Base-by-base conservation (phyloP, 202 grass and related monocot species). In the Panicum hallii region DNA sequence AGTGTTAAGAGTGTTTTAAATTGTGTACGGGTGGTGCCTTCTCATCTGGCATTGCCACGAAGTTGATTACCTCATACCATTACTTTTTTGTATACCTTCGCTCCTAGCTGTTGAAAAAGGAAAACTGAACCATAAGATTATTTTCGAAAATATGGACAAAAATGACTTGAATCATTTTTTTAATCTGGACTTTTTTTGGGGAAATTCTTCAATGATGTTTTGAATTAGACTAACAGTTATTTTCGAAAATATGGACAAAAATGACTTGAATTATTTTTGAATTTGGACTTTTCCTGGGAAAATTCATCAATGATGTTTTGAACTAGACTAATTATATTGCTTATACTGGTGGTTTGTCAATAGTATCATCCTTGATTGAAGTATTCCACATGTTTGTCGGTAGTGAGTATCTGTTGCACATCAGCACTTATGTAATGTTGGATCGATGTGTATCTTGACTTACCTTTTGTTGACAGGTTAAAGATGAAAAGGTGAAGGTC, bases 401-500 rank as follows among this genome's bases (percentile, higher is more conserved):
- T 72, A 61, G 4, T 34, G 16, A 13, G 57, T 49, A 47, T 28
- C 17, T 73, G 55, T 40, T 79, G 46, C 60, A 60, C 32, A 57
- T 79, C 7, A 67, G 15, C 26, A 26, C 26, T 75, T 19, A 3
- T 87, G 43, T 60, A 75, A 60, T 43, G 16, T 66, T 62, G 41
- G 50, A 82, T 75, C 49, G n/a, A 22, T 40, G 41, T 38, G 11
- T 71, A 6, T 78, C 1, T 50, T 64, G 58, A 73, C 45, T 67
- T 30, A 77, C 15, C 58, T 88, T 70, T 86, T 66, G 8, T 94
- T 46, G 89, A 52, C 80, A 98, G 96, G 91, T 98, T 75, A 95
- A 89, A 34, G 87, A 95, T 82, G 96, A 98, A 90, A 98, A 98
- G 81, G 88, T 98, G 65, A 93, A 82, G 68, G 82, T 87, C 75